Percentiles rank a stretch among this genome's conserved stretches.
Evolutionary conservation across 1,139 yeast genomes (phyloP).

Genomic region (Nadsonia starkeyi-henricii): DNA sequence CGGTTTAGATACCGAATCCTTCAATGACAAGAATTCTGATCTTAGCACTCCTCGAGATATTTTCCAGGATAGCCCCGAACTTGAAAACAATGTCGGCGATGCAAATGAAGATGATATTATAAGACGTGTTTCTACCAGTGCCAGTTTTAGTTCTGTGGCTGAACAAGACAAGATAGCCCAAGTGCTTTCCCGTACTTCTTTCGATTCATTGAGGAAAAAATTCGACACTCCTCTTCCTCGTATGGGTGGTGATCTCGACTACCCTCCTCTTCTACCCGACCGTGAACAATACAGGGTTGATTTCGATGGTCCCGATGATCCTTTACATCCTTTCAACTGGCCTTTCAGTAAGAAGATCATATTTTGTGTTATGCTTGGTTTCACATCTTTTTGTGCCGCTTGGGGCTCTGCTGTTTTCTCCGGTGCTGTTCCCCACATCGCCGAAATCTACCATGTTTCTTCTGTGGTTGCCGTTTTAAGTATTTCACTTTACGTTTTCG

Average conservation of each 20-base stretch:
- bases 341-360: slow-evolving; percentile 25
- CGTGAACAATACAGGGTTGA: slow-evolving; percentile 35
- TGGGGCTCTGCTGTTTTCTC: slow-evolving; percentile 35
- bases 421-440: slow-evolving; percentile 21
- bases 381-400: slow-evolving; percentile 26
- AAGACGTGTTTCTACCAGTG: too few species aligned
- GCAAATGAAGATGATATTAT: too few species aligned
- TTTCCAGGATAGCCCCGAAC: too few species aligned
- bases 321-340: slow-evolving; percentile 38
- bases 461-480: slow-evolving; percentile 31
- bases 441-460: slow-evolving; percentile 19
- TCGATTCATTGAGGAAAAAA: slow-evolving; percentile 2
- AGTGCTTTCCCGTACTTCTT: background rate
- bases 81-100: too few species aligned
- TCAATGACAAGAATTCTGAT: too few species aligned
- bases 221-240: slow-evolving; percentile 11
- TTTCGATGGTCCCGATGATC: slow-evolving; percentile 40
- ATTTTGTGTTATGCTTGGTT: slow-evolving; percentile 23
- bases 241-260: slow-evolving; percentile 35
- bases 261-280: slow-evolving; percentile 34
- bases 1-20: too few species aligned
- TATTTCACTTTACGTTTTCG: slow-evolving; percentile 58
- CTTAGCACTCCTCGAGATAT: too few species aligned
- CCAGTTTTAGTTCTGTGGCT: background rate
- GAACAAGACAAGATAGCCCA: background rate